These are phyloP conservation scores for Penicillium rolfsii DNA, from an alignment of 2,329 filamentous ascomycete species.

Conservation along the genomic window DNA sequence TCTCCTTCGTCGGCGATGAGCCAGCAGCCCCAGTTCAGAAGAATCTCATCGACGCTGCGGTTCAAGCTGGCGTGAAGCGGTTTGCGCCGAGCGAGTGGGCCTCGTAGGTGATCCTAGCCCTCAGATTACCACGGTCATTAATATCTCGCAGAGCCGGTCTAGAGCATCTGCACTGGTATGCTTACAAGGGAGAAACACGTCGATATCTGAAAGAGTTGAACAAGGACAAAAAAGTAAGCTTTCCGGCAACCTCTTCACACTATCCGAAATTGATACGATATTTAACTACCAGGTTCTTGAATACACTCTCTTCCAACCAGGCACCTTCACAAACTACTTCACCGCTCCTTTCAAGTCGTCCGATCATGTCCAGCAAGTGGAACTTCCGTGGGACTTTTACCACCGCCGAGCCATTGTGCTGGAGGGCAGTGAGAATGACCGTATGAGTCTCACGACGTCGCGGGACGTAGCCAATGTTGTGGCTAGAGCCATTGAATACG, in stretches of 20 bases:
- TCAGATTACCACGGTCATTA: not conserved
- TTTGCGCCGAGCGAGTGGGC: constrained; percentile 47
- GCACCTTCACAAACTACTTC: constrained; percentile 60
- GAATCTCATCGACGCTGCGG: constrained; percentile 46
- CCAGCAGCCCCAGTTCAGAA: constrained; percentile 32
- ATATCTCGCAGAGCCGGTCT: constrained; percentile 31
- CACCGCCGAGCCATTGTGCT: constrained; percentile 38
- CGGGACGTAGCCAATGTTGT: constrained; percentile 45
- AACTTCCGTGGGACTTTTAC: constrained; percentile 42
- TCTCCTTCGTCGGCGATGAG: constrained; percentile 53
- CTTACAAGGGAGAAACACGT: constrained; percentile 55
- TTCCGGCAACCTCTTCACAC: too few species aligned
- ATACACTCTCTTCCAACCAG: constrained; percentile 61
- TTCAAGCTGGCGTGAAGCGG: constrained; percentile 46
- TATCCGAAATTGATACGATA: too few species aligned
- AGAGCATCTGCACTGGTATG: constrained; percentile 53
- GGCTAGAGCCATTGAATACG: constrained; percentile 43
- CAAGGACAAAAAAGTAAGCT: constrained; percentile 32
- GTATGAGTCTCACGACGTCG: constrained; percentile 39
- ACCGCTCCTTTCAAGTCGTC: constrained; percentile 54
- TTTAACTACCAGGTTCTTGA: constrained; percentile 52
- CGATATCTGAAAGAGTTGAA: constrained; percentile 59
- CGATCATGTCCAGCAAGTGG: constrained; percentile 46
- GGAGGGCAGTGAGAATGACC: constrained; percentile 31
- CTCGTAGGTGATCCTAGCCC: constrained; percentile 22